These are phyloP conservation scores for Aureobasidium lini DNA, from an alignment of 2,329 filamentous ascomycete genomes.

Conservation along the genomic window DNA sequence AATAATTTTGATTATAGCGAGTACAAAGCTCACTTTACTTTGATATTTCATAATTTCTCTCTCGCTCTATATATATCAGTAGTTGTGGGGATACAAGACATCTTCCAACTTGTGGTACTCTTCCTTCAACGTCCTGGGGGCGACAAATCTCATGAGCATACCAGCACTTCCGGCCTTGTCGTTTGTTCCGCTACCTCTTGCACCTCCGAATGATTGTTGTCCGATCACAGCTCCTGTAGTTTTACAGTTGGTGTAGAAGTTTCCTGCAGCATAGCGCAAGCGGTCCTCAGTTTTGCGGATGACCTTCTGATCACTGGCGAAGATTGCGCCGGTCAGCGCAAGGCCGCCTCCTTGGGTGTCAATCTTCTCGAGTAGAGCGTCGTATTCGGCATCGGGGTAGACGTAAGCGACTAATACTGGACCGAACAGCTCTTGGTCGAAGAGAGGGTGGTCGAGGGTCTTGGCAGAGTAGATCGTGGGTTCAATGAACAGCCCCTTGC, in stretches of 20 bases:
- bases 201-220: slow-evolving; percentile 50
- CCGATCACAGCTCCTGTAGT: slow-evolving; percentile 50
- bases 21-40: no score
- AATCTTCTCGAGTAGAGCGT: slow-evolving; percentile 29
- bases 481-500: slow-evolving; percentile 28
- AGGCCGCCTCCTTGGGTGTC: slow-evolving; percentile 39
- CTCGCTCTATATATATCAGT: not conserved
- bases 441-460: slow-evolving; percentile 37
- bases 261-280: slow-evolving; percentile 49
- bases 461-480: slow-evolving; percentile 41
- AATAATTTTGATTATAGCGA: no score
- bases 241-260: slow-evolving; percentile 54
- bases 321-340: slow-evolving; percentile 44
- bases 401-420: slow-evolving; percentile 41
- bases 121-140: not conserved
- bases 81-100: not conserved
- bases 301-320: slow-evolving; percentile 42
- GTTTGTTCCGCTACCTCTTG: slow-evolving; percentile 47
- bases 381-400: slow-evolving; percentile 41
- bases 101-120: not conserved
- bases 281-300: slow-evolving; percentile 44
- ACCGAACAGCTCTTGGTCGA: slow-evolving; percentile 44
- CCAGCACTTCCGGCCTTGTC: slow-evolving; percentile 45
- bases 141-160: not conserved
- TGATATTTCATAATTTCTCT: no score